Base-by-base conservation (phyloP, 1,284 basidiomycete species). In the Rhodotorula sp. region DNA sequence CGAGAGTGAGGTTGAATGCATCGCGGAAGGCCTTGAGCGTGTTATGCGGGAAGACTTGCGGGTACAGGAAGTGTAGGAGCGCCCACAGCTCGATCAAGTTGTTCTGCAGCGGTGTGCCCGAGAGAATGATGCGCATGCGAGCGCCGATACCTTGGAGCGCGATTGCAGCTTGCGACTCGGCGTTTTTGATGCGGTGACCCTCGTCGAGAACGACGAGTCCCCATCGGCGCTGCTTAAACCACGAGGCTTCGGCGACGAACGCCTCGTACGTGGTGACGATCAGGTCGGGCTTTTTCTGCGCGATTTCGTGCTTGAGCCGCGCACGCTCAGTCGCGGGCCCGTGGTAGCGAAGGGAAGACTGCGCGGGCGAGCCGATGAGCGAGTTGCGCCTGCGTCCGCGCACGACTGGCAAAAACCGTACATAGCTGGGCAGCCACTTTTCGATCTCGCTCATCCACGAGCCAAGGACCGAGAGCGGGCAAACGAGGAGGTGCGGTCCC, bases 61-160 rank as follows among this genome's bases (percentile, higher is more conserved):
- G 87, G 73, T 85, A 85, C 21, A 88, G 81, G 84, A 75, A 77
- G 74, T 75, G 73, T 1, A 75, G 67, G 21, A 75, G 54, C 13
- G 66, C 49, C 74, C 73, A 74, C 42, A 74, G 81, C 76, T 88
- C 88, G n/a, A 84, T 77, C 14, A 88, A 79, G 71, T 89, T 87
- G 73, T 88, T 88, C 72, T 89, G 88, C 0, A 89, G 83, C 0
- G 87, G 88, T 0, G 87, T 88, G 4, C 87, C 87, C 0, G 86
- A 88, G 50, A 88, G 80, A 68, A 88, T 84, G 42, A 88, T 78
- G 60, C 87, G 83, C 78, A 85, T 84, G 59, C 85, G 71, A 14
- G 85, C 83, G n/a, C 86, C 84, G 21, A 88, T 67, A 42, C 84
- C 82, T 63, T 85, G 83, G 7, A 87, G 73, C 65, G 84, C 84